Base-by-base conservation (phyloP, 179 eudicot genomes). In the Spinacia oleracea region DNA sequence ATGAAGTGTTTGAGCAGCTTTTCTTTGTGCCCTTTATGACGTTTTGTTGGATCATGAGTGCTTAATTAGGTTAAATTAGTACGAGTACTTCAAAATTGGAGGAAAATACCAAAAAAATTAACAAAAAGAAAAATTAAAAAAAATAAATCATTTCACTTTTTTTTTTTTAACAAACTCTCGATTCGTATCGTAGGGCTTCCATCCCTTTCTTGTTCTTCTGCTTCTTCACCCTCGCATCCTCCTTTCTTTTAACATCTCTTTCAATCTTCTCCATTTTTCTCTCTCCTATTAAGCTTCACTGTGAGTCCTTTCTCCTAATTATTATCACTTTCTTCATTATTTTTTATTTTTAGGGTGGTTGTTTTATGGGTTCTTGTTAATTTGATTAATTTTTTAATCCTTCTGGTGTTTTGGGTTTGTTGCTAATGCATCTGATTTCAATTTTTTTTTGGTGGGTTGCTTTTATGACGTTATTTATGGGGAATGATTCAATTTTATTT, bases 401-500 rank as follows among this genome's bases (percentile, higher is more conserved):
- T 9, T 40, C 6, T 32, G 7, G 15, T 14, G 27, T 76, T 46
- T 31, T 27, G 72, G 59, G 62, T 2, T 4, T 45, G 10, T 5
- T 25, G 56, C 35, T 43, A 14, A 70, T 43, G 34, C 20, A 0
- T 20, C 43, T 38, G 20, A 58, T 43, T 27, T 46, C 35, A 11
- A 12, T 67, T 20, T 38, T 50, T 50, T 34, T 34, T 34, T 6
- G 32, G 10, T 63, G 15, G 29, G 45, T 50, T 55, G 29, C 14
- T n/a, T 69, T 11, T 69, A 42, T n/a, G 51, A 43, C n/a, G 53
- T 43, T 43, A n/a, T 20, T 11, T 42, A n/a, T 69, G 53, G 21
- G 55, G 53, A 60, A 78, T 70, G 75, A 58, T 78, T 70, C 75
- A 29, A 32, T 59, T 32, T 56, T 70, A 67, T 35, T 23, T 29